Evolutionary conservation across 1,139 yeast genomes (phyloP).

Genomic region (Taiozyma sp.): DNA sequence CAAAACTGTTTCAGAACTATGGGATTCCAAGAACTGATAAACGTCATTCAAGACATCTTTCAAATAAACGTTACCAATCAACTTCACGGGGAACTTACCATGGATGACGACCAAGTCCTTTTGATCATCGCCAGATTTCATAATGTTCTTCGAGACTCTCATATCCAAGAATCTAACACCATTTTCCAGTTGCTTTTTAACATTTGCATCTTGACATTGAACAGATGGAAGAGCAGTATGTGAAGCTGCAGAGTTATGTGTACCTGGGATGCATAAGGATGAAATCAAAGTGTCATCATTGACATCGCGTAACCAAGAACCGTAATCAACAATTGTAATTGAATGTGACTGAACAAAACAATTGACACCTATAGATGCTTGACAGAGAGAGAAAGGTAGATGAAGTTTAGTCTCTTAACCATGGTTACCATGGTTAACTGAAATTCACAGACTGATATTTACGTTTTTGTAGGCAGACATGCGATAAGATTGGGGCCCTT

Average conservation of each 20-base stretch:
- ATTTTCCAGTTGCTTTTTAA: slow-evolving; percentile 57
- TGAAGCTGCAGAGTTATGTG: slow-evolving; percentile 76
- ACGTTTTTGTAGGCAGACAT: too few species aligned
- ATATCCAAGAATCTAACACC: slow-evolving; percentile 75
- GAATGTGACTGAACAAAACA: too few species aligned
- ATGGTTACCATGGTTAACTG: too few species aligned
- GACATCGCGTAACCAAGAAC: too few species aligned
- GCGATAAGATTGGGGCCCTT: too few species aligned
- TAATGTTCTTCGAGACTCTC: slow-evolving; percentile 55
- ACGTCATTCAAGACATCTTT: slow-evolving; percentile 47
- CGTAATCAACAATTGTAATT: too few species aligned
- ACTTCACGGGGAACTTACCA: slow-evolving; percentile 69
- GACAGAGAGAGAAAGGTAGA: too few species aligned
- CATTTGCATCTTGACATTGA: slow-evolving; percentile 64
- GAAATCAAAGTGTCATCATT: slow-evolving; percentile 48
- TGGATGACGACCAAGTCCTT: slow-evolving; percentile 65
- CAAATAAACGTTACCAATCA: slow-evolving; percentile 53
- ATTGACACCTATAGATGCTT: too few species aligned
- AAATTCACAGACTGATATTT: too few species aligned
- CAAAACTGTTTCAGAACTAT: too few species aligned
- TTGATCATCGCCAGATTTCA: slow-evolving; percentile 33
- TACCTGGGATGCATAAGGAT: slow-evolving; percentile 68
- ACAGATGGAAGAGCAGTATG: slow-evolving; percentile 75
- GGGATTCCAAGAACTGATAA: too few species aligned
- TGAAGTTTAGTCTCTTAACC: too few species aligned